phyloP scores from a whole-genome alignment of 441 rosid species.

The Lepidium campestre region DNA sequence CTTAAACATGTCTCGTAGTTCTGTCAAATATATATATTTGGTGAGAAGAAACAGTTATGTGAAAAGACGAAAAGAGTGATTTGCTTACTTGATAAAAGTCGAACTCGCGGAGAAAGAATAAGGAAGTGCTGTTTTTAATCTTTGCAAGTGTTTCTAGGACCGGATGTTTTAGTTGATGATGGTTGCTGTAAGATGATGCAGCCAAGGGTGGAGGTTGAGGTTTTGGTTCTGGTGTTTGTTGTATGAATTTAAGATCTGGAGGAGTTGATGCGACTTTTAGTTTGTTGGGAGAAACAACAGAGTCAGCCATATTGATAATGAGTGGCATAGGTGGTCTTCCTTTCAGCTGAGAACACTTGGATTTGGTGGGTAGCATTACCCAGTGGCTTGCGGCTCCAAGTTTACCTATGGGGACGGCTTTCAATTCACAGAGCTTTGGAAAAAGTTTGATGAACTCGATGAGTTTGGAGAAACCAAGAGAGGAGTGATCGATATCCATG shows the following conservation, averaged over 20 bases:
- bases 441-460: constrained; percentile 60
- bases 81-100: constrained; percentile 59
- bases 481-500: constrained; percentile 60
- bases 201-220: neutral
- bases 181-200: neutral
- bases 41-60: neutral
- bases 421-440: constrained; percentile 51
- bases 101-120: constrained; percentile 69
- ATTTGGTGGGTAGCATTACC: constrained; percentile 45
- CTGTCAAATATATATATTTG: constrained; percentile 31
- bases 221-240: neutral
- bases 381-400: constrained; percentile 55
- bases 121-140: constrained; percentile 42
- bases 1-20: constrained; percentile 39
- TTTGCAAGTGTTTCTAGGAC: constrained; percentile 53
- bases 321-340: constrained; percentile 23
- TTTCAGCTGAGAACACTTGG: constrained; percentile 20
- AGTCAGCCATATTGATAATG: neutral
- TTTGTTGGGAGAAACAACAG: neutral
- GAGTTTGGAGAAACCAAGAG: constrained; percentile 74
- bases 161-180: constrained; percentile 39
- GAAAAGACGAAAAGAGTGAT: neutral
- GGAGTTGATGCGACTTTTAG: constrained; percentile 6
- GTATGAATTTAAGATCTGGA: neutral
- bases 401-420: constrained; percentile 35